phyloP scores from a whole-genome alignment of 768 basidiomycete genomes.

The Boletus rex-veris region DNA sequence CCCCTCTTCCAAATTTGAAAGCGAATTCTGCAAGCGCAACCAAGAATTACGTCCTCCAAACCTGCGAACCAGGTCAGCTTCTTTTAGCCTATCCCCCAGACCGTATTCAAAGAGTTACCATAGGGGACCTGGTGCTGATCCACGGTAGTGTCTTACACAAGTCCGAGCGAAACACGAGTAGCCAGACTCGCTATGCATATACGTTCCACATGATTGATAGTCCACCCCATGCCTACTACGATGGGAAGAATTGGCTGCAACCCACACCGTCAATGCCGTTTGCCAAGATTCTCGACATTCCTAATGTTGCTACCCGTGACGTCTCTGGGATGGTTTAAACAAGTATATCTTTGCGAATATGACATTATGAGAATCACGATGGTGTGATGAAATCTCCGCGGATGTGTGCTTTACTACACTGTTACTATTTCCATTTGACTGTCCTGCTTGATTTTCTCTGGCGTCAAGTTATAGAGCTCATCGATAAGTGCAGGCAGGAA shows the following conservation, averaged over 20 bases:
- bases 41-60: slow-evolving; percentile 60
- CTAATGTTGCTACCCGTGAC: slow-evolving; percentile 6
- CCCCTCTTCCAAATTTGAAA: slow-evolving; percentile 15
- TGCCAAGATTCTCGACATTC: slow-evolving; percentile 46
- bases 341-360: neutral
- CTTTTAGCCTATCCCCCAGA: neutral
- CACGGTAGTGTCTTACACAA: slow-evolving; percentile 93
- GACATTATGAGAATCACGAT: no score
- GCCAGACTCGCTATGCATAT: slow-evolving; percentile 84
- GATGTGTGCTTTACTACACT: neutral
- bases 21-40: slow-evolving; percentile 8
- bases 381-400: neutral
- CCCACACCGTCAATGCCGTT: slow-evolving; percentile 85
- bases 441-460: slow-evolving; percentile 31
- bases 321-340: neutral
- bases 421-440: slow-evolving; percentile 29
- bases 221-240: slow-evolving; percentile 66
- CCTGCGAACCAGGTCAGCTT: slow-evolving; percentile 65
- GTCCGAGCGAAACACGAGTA: slow-evolving; percentile 80
- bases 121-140: slow-evolving; percentile 89
- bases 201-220: slow-evolving; percentile 95
- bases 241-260: slow-evolving; percentile 94
- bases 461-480: slow-evolving; percentile 47
- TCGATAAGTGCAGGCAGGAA: slow-evolving; percentile 66
- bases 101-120: neutral